Conservation (phyloP, 345 rosid species). For the Kandelia obovata region DNA sequence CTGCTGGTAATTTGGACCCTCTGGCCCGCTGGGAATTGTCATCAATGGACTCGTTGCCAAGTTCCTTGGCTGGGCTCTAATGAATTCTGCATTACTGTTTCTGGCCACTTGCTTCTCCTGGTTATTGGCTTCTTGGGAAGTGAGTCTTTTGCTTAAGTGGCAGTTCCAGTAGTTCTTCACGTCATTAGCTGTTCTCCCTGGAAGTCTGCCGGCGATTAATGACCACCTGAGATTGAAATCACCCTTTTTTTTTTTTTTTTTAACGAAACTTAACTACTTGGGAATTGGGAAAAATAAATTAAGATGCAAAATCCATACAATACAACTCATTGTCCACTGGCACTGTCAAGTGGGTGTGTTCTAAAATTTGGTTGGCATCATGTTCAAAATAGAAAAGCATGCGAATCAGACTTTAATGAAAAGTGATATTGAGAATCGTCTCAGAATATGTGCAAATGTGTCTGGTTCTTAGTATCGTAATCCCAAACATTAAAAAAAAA, state of each 20-base stretch:
- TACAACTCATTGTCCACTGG: background rate
- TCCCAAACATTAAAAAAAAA: no score
- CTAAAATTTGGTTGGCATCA: background rate
- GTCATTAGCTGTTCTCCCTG: conserved; percentile 35
- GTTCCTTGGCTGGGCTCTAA: background rate
- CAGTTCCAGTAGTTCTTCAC: conserved; percentile 43
- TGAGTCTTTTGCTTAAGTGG: conserved; percentile 31
- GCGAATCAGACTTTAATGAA: no score
- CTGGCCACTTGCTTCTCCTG: conserved; percentile 10
- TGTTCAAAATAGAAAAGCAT: no score
- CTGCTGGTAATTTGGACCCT: background rate
- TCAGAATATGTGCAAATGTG: no score
- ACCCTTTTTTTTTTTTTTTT: background rate
- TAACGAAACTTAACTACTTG: background rate
- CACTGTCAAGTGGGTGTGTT: background rate
- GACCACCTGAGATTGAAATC: conserved; percentile 33
- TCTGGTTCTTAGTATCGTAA: no score
- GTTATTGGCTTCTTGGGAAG: conserved; percentile 3
- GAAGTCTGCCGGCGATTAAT: conserved; percentile 31
- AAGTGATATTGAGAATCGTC: no score
- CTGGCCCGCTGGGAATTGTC: background rate
- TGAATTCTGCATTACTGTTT: background rate
- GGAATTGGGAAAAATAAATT: background rate
- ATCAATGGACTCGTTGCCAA: background rate
- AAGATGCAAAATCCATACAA: background rate